These are phyloP conservation scores for Corynespora cassiicola DNA, from an alignment of 2,329 filamentous ascomycete species.

Conservation along the genomic window DNA sequence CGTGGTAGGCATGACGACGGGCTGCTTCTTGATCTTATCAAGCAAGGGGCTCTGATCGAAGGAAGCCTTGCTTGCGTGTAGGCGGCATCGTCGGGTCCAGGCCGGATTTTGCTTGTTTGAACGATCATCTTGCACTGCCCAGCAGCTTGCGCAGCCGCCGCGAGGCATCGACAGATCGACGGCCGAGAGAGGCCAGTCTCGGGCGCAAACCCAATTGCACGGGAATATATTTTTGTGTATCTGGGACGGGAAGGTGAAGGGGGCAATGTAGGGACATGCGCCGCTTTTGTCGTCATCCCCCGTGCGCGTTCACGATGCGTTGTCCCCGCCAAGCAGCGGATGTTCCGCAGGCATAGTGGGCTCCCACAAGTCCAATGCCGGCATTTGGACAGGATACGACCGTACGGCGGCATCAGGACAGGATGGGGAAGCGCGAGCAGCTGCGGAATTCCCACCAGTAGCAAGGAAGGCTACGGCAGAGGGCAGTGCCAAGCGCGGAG, in stretches of 20 bases:
- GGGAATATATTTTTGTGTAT: too few species aligned
- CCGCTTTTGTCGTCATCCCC: not conserved
- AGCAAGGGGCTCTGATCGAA: conserved; percentile 3
- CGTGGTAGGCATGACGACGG: not conserved
- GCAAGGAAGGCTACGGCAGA: not conserved
- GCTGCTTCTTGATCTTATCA: not conserved
- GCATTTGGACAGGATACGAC: not conserved
- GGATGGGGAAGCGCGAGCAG: conserved; percentile 1
- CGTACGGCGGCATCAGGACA: not conserved
- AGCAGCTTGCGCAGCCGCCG: not conserved
- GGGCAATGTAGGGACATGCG: not conserved
- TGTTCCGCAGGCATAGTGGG: conserved; percentile 13
- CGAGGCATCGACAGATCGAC: too few species aligned
- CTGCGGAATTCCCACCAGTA: not conserved
- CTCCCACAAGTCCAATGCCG: conserved; percentile 4
- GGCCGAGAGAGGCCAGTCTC: too few species aligned
- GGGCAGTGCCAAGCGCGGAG: conserved; percentile 24
- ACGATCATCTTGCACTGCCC: too few species aligned
- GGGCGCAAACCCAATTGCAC: too few species aligned
- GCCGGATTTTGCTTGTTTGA: too few species aligned
- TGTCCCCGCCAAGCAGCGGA: conserved; percentile 16
- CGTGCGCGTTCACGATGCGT: conserved; percentile 13
- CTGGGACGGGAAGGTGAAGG: not conserved
- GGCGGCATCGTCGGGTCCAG: too few species aligned
- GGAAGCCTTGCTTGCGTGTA: conserved; percentile 1